A percentile compares a stretch with the other conserved stretches of the same genome.
Conservation (phyloP, 768 basidiomycete genomes). For the Tulasnella calospora region DNA sequence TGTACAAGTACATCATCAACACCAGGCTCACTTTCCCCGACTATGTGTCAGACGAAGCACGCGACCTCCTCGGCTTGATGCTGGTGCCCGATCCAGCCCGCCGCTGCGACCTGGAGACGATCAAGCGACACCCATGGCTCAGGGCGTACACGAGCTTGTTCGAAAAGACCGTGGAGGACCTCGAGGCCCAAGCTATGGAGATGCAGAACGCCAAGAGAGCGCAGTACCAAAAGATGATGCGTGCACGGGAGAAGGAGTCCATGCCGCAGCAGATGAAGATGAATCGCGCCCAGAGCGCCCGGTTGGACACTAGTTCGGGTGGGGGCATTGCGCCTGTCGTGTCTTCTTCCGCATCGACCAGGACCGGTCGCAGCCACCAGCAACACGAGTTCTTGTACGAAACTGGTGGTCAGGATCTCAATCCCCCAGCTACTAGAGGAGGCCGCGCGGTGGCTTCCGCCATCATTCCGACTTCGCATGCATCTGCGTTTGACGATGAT, state of each 20-base stretch:
- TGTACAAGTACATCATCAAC: constrained; percentile 98
- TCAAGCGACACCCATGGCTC: constrained; percentile 91
- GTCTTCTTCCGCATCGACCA: constrained; percentile 21
- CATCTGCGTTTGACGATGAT: constrained; percentile 52
- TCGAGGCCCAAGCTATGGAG: constrained; percentile 76
- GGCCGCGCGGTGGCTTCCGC: constrained; percentile 44
- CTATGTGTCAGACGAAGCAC: constrained; percentile 77
- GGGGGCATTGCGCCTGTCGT: neutral
- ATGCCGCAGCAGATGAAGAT: constrained; percentile 33
- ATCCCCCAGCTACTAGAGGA: constrained; percentile 40
- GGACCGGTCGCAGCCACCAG: constrained; percentile 39
- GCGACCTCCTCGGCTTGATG: constrained; percentile 83
- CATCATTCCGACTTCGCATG: constrained; percentile 42
- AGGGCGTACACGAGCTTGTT: constrained; percentile 59
- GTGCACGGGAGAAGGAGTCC: constrained; percentile 31
- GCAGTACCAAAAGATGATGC: constrained; percentile 78
- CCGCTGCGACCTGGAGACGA: constrained; percentile 65
- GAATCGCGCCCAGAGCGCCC: constrained; percentile 40
- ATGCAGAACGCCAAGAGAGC: constrained; percentile 79
- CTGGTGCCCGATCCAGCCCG: constrained; percentile 85
- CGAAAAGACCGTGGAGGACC: constrained; percentile 64
- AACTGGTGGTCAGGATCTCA: constrained; percentile 37
- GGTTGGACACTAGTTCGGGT: constrained; percentile 11
- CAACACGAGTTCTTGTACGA: constrained; percentile 67
- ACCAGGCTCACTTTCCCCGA: constrained; percentile 97